Percentiles rank a stretch among this genome's conserved stretches.
Evolutionary conservation across 345 rosid genomes (phyloP).

Genomic region (Aquilaria sinensis): DNA sequence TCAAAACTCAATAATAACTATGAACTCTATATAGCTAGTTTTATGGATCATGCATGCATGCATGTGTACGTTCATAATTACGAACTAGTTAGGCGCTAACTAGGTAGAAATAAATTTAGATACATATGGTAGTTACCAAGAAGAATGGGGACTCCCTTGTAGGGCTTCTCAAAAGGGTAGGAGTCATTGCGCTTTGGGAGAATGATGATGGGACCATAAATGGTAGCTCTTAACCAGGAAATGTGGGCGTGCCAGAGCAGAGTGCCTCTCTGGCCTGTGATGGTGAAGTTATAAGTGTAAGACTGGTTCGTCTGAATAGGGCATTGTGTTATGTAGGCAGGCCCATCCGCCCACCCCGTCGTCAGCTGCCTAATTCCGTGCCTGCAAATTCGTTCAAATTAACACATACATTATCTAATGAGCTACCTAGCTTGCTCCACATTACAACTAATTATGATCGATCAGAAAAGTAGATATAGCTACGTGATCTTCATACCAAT

Average conservation of each 20-base stretch:
- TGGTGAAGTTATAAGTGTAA: conserved; percentile 50
- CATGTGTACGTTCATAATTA: neutral
- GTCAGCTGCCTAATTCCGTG: conserved; percentile 52
- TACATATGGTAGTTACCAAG: conserved; percentile 28
- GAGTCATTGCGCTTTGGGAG: conserved; percentile 39
- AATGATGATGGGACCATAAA: conserved; percentile 54
- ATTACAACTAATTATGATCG: too few species aligned
- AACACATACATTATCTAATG: neutral
- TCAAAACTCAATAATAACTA: too few species aligned
- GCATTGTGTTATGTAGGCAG: conserved; percentile 51
- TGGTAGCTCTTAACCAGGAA: conserved; percentile 47
- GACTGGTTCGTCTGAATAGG: conserved; percentile 49
- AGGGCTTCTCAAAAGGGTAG: conserved; percentile 52
- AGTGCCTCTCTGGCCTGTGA: conserved; percentile 58
- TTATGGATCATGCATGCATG: neutral
- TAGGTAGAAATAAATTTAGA: too few species aligned
- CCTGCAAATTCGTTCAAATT: conserved; percentile 26
- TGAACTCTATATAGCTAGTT: too few species aligned
- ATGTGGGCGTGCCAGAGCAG: conserved; percentile 68
- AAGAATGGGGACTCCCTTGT: conserved; percentile 48
- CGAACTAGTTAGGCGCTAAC: too few species aligned
- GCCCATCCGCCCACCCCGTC: conserved; percentile 59
- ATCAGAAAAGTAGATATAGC: too few species aligned
- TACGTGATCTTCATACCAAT: conserved; percentile 28
- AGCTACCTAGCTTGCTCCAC: neutral